Evolutionary conservation across 805 yeast genomes (phyloP).

Genomic region (Martiniozyma abietophila): DNA sequence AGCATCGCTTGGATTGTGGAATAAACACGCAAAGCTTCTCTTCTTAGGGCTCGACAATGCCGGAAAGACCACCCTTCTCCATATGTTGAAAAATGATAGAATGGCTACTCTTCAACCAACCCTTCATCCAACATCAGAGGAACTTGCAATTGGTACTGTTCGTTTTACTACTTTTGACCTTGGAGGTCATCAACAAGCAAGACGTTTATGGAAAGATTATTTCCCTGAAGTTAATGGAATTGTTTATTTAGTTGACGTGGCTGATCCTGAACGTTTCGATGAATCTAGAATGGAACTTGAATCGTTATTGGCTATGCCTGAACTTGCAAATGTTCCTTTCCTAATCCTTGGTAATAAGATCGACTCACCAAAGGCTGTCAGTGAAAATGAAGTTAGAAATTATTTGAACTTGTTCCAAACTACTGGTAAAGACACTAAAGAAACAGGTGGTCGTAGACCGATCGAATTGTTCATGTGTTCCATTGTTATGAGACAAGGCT

Average conservation of each 20-base stretch:
- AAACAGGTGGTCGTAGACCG: slow-evolving; percentile 70
- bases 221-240: slow-evolving; percentile 99
- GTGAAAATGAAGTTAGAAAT: slow-evolving; percentile 87
- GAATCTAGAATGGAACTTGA: slow-evolving; percentile 95
- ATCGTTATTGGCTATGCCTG: slow-evolving; percentile 86
- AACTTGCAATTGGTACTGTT: slow-evolving; percentile 90
- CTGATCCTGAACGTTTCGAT: slow-evolving; percentile 89
- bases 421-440: slow-evolving; percentile 79
- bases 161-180: slow-evolving; percentile 96
- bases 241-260: slow-evolving; percentile 93
- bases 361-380: slow-evolving; percentile 87
- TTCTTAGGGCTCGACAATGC: slow-evolving; percentile 97
- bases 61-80: slow-evolving; percentile 86
- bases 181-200: slow-evolving; percentile 98
- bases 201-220: slow-evolving; percentile 98
- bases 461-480: slow-evolving; percentile 96
- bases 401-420: slow-evolving; percentile 82
- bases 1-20: slow-evolving; percentile 75
- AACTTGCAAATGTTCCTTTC: slow-evolving; percentile 82
- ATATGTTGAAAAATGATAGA: slow-evolving; percentile 88
- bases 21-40: slow-evolving; percentile 92
- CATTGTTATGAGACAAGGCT: slow-evolving; percentile 97
- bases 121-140: slow-evolving; percentile 97
- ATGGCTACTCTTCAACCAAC: slow-evolving; percentile 97
- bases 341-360: slow-evolving; percentile 93